Base-by-base conservation (phyloP, 1,284 basidiomycete genomes). In the Pseudozyma thailandica region DNA sequence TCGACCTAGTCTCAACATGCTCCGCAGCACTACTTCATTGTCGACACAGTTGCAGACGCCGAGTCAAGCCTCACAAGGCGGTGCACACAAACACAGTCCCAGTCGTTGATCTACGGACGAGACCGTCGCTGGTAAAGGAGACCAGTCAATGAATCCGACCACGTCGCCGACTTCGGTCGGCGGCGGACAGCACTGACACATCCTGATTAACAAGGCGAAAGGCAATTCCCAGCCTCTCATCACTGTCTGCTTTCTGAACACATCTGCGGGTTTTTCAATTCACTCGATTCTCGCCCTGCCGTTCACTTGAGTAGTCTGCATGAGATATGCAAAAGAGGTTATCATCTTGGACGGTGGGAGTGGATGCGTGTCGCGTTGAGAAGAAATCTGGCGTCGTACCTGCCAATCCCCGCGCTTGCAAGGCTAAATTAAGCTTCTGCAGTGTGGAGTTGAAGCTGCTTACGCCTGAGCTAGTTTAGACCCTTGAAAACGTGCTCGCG, bases 1-100 rank as follows among this genome's bases (percentile, higher is more conserved):
- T n/a, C 42, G 69, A 41, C 69, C 63, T 10, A 66, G 57, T 45
- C 41, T 72, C 31, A 72, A 64, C 33, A 64, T 65, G 57, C 45
- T 65, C 6, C 61, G 68, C 7, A 61, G 53, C 18, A 57, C 53
- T 6, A 65, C 68, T 16, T 57, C 57, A 8, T 65, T 62, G 21
- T 64, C 57, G 33, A 55, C 52, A 20, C 42, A 50, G 10, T 65
- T 62, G 10, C 62, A 65, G 27, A 61, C 61, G 23, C 57, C 53
- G 3, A 60, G 53, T 25, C 50, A 54, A 12, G 10, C 45, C 6
- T 61, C 61, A 26, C 35, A 42, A 9, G 31, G 30, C 10, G 62
- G 50, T 12, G 35, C 49, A 12, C 49, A 61, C 2, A 54, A 52
- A 15, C 35, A 49, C 33, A 42, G 45, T 21, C 54, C 50, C 35